phyloP scores from a whole-genome alignment of 441 rosid genomes.

The Erodium moschatum region DNA sequence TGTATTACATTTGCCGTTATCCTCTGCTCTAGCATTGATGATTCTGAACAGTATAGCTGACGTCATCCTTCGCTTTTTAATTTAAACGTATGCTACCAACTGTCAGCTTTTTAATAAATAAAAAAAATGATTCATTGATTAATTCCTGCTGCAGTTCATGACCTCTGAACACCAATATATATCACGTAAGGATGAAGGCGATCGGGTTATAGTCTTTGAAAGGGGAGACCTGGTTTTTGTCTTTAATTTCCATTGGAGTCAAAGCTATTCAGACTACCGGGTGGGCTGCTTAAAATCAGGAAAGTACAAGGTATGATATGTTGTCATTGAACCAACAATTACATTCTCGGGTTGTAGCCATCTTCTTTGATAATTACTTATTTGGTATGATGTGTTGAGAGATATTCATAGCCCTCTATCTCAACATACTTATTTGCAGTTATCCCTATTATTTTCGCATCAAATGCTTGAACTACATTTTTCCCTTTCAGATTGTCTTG shows the following conservation, averaged over 20 bases:
- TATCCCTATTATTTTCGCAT: background rate
- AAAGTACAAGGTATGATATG: constrained; percentile 67
- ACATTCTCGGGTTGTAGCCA: background rate
- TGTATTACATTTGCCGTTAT: background rate
- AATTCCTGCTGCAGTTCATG: constrained; percentile 64
- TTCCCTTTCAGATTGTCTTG: constrained; percentile 53
- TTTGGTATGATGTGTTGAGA: too few species aligned
- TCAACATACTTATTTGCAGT: too few species aligned
- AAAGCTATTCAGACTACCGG: constrained; percentile 74
- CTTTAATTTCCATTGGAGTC: constrained; percentile 86
- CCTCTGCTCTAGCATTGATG: too few species aligned
- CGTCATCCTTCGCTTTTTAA: background rate
- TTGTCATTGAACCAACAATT: background rate
- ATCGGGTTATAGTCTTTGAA: constrained; percentile 68
- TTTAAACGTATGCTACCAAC: background rate
- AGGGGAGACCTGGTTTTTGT: constrained; percentile 78
- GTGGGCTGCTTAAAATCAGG: constrained; percentile 82
- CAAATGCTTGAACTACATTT: background rate
- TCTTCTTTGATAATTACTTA: too few species aligned
- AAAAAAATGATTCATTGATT: constrained; percentile 13
- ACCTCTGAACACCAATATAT: constrained; percentile 79
- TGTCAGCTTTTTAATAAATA: background rate
- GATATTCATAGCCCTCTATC: too few species aligned
- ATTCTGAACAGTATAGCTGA: too few species aligned
- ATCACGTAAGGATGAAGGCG: constrained; percentile 78